Evolutionary conservation across 441 rosid species (phyloP), one percentile per base, ranked within the genome.

Genomic region (Biscutella laevigata): DNA sequence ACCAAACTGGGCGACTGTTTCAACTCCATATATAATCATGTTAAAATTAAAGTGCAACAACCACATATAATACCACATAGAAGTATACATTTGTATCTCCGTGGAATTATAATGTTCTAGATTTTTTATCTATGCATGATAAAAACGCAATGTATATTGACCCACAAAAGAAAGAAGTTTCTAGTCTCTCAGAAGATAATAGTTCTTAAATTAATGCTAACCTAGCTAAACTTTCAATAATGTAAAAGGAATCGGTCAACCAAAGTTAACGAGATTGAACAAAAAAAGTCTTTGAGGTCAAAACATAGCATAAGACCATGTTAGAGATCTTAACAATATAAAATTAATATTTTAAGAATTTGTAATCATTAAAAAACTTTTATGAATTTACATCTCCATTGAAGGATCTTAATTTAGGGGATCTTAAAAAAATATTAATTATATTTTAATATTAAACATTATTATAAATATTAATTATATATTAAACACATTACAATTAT

Each of bases 1-100:
- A 55, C 98, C 98, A 53, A 90, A 90, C 63, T 90, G 98, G 64
- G 92, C 95, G 34, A 90, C 96, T 41, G 98, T 90, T 78, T 90
- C 98, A 71, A 87, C 98, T 90, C 40, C 24, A 56, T 44, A 24
- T 2, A 48, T 38, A 34, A 29, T 6, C 32, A 27, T 43, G 59
- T 53, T n/a, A 60, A 60, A 17, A 44, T 24, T 4, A 36, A 44
- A 38, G 38, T 7, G 50, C 26, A 30, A 27, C 73, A 46, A 19
- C 21, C 30, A 26, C 45, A 24, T 50, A 42, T 22, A 24, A 15
- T 24, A 49, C 32, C 26, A 26, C 20, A 27, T 33, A 19, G 9
- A 25, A 27, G 8, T 19, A 11, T 21, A 53, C 13, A 44, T 9
- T 54, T 20, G 9, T 60, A 44, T 59, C 49, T 19, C 7, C 15